Percentiles rank a stretch among this genome's conserved stretches.
Conservation (phyloP, 345 rosid species). For the Acer campestre region DNA sequence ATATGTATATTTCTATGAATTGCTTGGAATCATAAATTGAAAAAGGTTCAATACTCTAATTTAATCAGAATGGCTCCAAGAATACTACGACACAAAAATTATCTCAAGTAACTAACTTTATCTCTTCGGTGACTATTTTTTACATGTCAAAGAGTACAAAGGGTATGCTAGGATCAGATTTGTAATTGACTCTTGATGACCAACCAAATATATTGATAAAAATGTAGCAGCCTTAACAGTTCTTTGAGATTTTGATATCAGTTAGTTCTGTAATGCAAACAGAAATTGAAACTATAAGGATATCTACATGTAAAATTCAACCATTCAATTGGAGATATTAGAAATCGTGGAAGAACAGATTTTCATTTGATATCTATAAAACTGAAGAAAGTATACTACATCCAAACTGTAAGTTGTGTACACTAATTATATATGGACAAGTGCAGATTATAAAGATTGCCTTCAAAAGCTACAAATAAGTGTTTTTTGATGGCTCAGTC, state of each 20-base stretch:
- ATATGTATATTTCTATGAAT: not conserved
- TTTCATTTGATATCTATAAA: not conserved
- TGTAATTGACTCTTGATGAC: too few species aligned
- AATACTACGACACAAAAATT: too few species aligned
- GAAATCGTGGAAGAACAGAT: not conserved
- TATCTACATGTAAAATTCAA: not conserved
- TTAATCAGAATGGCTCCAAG: too few species aligned
- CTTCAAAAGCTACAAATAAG: slow-evolving; percentile 15
- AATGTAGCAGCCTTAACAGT: too few species aligned
- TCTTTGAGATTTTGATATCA: not conserved
- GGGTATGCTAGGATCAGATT: too few species aligned
- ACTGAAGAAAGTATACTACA: not conserved
- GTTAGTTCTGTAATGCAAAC: not conserved
- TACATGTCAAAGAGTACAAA: too few species aligned
- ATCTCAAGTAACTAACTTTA: too few species aligned
- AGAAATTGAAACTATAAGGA: not conserved
- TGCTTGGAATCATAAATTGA: not conserved
- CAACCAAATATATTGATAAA: too few species aligned
- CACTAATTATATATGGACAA: not conserved
- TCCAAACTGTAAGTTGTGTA: not conserved
- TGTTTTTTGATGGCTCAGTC: not conserved
- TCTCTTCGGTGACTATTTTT: too few species aligned
- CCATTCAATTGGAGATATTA: not conserved
- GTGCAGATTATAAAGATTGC: not conserved
- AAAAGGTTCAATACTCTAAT: too few species aligned